These are phyloP conservation scores for Anisodus tanguticus DNA, from an alignment of 257 asterid species.

Conservation along the genomic window DNA sequence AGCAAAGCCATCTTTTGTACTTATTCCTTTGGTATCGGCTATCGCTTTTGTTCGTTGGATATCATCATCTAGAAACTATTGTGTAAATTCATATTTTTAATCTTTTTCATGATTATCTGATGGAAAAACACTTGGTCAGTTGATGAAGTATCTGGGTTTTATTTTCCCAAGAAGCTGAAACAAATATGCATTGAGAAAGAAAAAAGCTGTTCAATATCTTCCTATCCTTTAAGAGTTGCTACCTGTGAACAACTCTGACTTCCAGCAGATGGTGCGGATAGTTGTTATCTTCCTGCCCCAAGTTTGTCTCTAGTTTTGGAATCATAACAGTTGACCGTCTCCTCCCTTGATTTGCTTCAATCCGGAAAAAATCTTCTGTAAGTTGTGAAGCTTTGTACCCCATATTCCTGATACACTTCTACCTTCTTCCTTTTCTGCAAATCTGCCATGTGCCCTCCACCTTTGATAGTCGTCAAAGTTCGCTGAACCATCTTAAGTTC, in stretches of 20 bases:
- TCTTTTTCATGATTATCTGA: background rate
- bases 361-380: background rate
- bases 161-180: background rate
- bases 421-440: background rate
- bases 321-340: background rate
- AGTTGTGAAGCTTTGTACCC: background rate
- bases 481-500: background rate
- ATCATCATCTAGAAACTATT: background rate
- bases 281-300: background rate
- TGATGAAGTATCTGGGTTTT: slow-evolving; percentile 2
- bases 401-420: background rate
- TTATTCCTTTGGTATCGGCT: background rate
- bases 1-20: background rate
- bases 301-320: background rate
- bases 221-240: background rate
- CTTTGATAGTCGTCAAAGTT: background rate
- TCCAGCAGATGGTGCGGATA: background rate
- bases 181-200: slow-evolving; percentile 7
- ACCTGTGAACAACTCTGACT: background rate
- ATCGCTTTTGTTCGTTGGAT: background rate
- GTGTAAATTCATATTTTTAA: background rate
- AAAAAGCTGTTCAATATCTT: background rate
- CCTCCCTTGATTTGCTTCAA: slow-evolving; percentile 1
- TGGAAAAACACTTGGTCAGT: background rate
- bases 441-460: background rate